Conservation (phyloP, 2,329 filamentous ascomycete species). For the Arthrobotrys sinensis region DNA sequence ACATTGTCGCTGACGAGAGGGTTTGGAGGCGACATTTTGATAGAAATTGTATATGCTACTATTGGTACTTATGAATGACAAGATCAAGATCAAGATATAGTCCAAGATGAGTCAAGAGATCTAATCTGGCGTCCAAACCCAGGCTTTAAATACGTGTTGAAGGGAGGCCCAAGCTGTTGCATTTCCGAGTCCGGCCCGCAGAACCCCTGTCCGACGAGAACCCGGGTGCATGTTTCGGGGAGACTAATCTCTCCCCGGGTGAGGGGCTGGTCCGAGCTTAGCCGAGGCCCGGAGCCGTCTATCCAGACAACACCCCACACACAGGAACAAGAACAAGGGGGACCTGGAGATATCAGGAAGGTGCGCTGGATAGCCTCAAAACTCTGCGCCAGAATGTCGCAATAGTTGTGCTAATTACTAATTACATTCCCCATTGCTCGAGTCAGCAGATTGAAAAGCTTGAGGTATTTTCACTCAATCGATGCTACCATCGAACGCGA, state of each 20-base stretch:
- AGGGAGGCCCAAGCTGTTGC: constrained; percentile 32
- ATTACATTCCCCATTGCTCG: constrained; percentile 18
- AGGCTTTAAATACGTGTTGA: constrained; percentile 23
- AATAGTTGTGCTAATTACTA: constrained; percentile 4
- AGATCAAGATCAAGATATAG: constrained; percentile 1
- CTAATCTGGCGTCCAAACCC: background rate
- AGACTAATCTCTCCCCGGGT: constrained; percentile 38
- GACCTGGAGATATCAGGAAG: constrained; percentile 49
- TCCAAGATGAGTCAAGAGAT: constrained; percentile 27
- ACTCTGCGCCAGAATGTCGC: constrained; percentile 28
- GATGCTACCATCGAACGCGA: background rate
- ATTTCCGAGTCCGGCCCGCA: constrained; percentile 43
- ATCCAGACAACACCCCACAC: constrained; percentile 11
- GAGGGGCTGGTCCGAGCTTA: constrained; percentile 55
- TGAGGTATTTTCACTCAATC: constrained; percentile 43
- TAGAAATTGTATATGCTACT: background rate
- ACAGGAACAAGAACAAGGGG: constrained; percentile 10
- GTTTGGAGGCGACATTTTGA: constrained; percentile 63
- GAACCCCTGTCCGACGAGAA: constrained; percentile 6
- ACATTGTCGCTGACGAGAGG: constrained; percentile 63
- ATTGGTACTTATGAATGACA: background rate
- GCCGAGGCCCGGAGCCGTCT: constrained; percentile 31
- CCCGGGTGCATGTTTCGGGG: constrained; percentile 14
- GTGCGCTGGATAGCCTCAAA: constrained; percentile 29
- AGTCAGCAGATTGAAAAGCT: constrained; percentile 9